A percentile compares a stretch with the other conserved stretches of the same genome.
phyloP scores from a whole-genome alignment of 1,139 yeast genomes.

The Blastobotrys serpentis region DNA sequence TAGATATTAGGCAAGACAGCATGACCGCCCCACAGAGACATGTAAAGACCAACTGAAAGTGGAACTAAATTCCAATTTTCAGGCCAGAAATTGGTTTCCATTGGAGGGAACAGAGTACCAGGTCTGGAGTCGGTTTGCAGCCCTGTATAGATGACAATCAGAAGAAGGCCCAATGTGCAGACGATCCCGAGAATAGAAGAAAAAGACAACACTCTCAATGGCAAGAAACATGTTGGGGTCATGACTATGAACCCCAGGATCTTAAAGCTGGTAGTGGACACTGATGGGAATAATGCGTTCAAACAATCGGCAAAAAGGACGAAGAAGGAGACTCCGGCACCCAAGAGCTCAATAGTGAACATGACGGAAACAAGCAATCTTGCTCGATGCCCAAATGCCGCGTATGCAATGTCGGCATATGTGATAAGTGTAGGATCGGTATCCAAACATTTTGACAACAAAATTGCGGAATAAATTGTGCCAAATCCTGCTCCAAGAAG shows the following conservation, averaged over 20 bases:
- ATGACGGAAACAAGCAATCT: conserved; percentile 64
- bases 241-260: conserved; percentile 56
- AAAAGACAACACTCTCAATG: conserved; percentile 68
- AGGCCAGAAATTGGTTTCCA: conserved; percentile 50
- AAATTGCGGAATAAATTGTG: conserved; percentile 69
- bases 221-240: conserved; percentile 65
- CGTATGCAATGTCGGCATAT: conserved; percentile 83
- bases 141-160: conserved; percentile 63
- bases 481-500: conserved; percentile 56
- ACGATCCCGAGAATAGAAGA: conserved; percentile 73
- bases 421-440: conserved; percentile 77
- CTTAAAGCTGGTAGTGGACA: conserved; percentile 54
- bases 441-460: conserved; percentile 63
- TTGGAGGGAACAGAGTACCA: conserved; percentile 65
- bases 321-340: conserved; percentile 74
- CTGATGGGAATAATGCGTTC: conserved; percentile 57
- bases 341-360: conserved; percentile 73
- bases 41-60: conserved; percentile 67
- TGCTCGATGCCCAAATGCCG: conserved; percentile 64
- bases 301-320: conserved; percentile 85
- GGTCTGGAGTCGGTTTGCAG: conserved; percentile 53
- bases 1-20: conserved; percentile 80
- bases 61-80: conserved; percentile 48
- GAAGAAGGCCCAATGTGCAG: conserved; percentile 63
- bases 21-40: conserved; percentile 93